Conservation (phyloP, 768 basidiomycete species). For the Daedaleopsis nitida region DNA sequence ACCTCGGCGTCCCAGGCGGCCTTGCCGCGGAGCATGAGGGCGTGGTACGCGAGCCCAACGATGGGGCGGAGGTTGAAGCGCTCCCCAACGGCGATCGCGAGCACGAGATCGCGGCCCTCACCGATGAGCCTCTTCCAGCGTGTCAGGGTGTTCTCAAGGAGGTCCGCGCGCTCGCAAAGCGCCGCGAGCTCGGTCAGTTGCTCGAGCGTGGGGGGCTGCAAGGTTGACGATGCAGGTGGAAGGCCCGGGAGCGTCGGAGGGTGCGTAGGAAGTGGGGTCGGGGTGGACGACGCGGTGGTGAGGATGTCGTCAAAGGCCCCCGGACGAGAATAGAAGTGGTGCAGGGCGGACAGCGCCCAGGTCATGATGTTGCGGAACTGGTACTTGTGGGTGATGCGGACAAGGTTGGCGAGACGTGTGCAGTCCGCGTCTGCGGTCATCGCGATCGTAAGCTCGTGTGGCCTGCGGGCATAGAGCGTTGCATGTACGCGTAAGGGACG, state of each 20-base stretch:
- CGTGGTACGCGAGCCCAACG: constrained; percentile 52
- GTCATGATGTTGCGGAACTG: constrained; percentile 46
- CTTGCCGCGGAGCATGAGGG: constrained; percentile 53
- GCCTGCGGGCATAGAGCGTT: constrained; percentile 34
- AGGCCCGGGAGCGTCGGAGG: constrained; percentile 22
- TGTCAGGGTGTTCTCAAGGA: constrained; percentile 42
- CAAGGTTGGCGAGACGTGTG: constrained; percentile 47
- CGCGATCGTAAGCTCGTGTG: constrained; percentile 47
- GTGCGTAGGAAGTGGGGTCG: constrained; percentile 16
- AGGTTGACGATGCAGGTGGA: background rate
- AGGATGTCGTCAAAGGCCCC: constrained; percentile 31
- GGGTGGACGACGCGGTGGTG: constrained; percentile 11
- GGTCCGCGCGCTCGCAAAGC: constrained; percentile 47
- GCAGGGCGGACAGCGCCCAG: constrained; percentile 47
- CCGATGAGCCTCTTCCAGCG: constrained; percentile 52
- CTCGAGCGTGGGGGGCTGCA: constrained; percentile 37
- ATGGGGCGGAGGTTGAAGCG: constrained; percentile 47
- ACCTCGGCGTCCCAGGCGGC: constrained; percentile 49
- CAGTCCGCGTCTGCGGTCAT: constrained; percentile 45
- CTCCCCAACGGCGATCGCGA: constrained; percentile 49
- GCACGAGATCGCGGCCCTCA: constrained; percentile 46
- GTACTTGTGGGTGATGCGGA: constrained; percentile 52
- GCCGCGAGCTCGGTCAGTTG: constrained; percentile 55
- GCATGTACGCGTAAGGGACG: background rate
- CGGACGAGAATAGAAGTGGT: constrained; percentile 37